Base-by-base conservation (phyloP, 129 eudicot species). In the Centaurea solstitialis region DNA sequence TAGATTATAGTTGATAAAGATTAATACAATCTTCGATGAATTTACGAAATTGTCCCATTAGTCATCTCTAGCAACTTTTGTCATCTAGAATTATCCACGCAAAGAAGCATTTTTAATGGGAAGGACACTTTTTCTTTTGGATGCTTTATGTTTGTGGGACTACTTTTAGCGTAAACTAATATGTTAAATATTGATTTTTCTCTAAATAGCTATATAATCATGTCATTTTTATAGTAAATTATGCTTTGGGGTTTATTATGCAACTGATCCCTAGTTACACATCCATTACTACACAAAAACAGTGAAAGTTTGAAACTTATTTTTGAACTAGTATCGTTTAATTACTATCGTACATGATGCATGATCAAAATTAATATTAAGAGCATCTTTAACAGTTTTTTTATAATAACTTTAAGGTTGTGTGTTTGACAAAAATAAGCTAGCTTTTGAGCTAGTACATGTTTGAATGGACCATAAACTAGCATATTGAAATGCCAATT, bases 51-150 rank as follows among this genome's bases (percentile, higher is more conserved):
- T 61, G 57, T 1, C 21, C 21, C 37, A 20, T 76, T 12, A 75
- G 53, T 75, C 70, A 75, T 75, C 79, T 5, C 33, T 22, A 61
- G 0, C 79, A 61, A 33, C 71, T 76, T 61, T 76, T 33, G 33
- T 33, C 53, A 35, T 59, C 35, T 35, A 3, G 79, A 75, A 59
- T 75, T 35, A 20, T 33, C 33, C 18, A 35, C 30, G 37, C 28
- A 33, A n/a, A 28, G 30, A 28, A 75, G 50, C 50, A 30, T 75
- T 75, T 75, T 33, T 22, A 69, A 33, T 33, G 15, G 70, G 8
- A n/a, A 35, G 35, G 43, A 26, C 1, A 68, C 30, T 76, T 59
- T 75, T 59, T 18, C 43, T 45, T 57, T 28, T 28, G 41, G 47
- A 7, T 30, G 43, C 43, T 50, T 47, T 73, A 73, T 45, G 77